phyloP scores from a whole-genome alignment of 73 alveolate species.

The Tetrahymena thermophila region DNA sequence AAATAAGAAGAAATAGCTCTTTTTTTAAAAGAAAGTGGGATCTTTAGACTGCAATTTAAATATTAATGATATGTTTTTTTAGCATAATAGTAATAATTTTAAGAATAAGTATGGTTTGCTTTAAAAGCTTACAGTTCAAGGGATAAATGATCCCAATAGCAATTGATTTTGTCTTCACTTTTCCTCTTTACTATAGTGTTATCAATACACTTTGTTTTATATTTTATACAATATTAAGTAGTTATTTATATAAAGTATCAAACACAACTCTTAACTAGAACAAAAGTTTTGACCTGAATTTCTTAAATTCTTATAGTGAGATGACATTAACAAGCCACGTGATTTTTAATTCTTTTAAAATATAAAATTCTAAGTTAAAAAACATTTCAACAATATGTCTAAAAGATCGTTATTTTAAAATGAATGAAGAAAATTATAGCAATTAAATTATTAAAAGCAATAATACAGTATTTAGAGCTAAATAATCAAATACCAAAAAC shows the following conservation, averaged over 20 bases:
- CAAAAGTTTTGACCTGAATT: not conserved
- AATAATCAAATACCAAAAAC: not conserved
- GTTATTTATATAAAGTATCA: not conserved
- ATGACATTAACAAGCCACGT: not conserved
- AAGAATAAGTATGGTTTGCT: not conserved
- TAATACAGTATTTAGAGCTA: not conserved
- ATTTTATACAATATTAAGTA: not conserved
- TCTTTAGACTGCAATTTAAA: not conserved
- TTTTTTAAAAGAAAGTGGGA: not conserved
- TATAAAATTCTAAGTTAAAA: not conserved
- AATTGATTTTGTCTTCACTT: not conserved
- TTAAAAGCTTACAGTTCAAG: not conserved
- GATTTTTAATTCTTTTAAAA: not conserved
- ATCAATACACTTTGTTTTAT: not conserved
- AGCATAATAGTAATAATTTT: not conserved
- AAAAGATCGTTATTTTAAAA: not conserved
- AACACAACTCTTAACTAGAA: not conserved
- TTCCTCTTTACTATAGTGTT: not conserved
- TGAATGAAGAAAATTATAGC: not conserved
- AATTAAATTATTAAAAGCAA: not conserved
- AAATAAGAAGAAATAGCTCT: not conserved
- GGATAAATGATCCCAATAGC: not conserved
- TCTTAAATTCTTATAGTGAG: not conserved
- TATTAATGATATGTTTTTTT: not conserved
- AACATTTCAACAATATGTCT: not conserved